Base-by-base conservation (phyloP, 805 yeast genomes). In the Lipomyces kockii region DNA sequence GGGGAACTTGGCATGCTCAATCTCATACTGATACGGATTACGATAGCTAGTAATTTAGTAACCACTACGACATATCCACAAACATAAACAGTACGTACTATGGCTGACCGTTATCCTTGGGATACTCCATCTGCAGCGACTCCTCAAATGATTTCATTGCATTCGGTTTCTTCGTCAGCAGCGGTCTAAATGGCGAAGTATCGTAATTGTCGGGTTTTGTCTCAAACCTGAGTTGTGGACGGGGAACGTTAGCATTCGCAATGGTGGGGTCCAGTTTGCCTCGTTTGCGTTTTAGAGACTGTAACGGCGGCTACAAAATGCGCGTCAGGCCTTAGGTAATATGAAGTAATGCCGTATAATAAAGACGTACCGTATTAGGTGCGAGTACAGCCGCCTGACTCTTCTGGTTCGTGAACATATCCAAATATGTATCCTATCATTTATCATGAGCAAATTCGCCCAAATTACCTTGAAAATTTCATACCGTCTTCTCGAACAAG, bases 21-120 rank as follows among this genome's bases (percentile, higher is more conserved):
- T 94, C 78, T 94, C 98, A 51, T 79, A 77, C 58, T 81, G 85
- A 74, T 95, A 94, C 0, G 99, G 99, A 61, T 95, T 95, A 9
- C 83, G 83, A 75, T 87, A 89, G 37, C 63, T 61, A 25, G 14
- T 34, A n/a, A 27, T 12, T 51, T 49, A 29, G 37, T 59, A 46
- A 25, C 11, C 5, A 12, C 43, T 5, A 12, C 49, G 22, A 11
- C 67, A n/a, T 54, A 34, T 14, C 32, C 17, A 58, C 25, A 17
- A 46, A 60, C 7, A 46, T 53, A 20, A 59, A 29, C 20, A 60
- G 29, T 8, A 51, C 46, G 22, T 37, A 62, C 67, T n/a, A 17
- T n/a, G 56, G 32, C 39, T 32, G 29, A 29, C 60, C 61, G 53
- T 63, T 74, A 4, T 57, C 68, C 76, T 77, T 32, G 75, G 76